A percentile compares a stretch with the other conserved stretches of the same genome.
These are phyloP conservation scores for Pseudogymnoascus verrucosus DNA, from an alignment of 2,329 filamentous ascomycete species.

Conservation along the genomic window DNA sequence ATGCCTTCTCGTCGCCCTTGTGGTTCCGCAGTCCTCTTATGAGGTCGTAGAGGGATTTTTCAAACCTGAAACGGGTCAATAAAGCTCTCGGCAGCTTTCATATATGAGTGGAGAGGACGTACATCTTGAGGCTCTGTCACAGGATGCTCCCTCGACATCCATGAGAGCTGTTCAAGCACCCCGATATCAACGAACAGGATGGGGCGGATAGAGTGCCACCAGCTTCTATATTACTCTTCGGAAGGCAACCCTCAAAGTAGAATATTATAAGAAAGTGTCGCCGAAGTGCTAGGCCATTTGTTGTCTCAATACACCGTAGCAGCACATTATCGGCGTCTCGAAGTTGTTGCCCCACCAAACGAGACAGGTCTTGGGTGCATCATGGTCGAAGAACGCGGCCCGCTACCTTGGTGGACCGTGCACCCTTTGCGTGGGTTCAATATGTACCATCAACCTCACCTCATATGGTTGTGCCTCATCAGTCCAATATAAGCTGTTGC, in stretches of 20 bases:
- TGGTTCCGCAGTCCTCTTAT: conserved; percentile 92
- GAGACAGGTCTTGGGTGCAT: conserved; percentile 4
- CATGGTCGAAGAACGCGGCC: conserved; percentile 3
- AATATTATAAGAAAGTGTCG: background rate
- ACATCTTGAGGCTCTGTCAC: conserved; percentile 7
- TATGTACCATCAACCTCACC: conserved; percentile 1
- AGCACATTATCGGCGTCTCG: background rate
- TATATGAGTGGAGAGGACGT: background rate
- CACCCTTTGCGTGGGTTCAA: background rate
- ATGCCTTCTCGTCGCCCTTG: conserved; percentile 90
- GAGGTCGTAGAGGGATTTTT: conserved; percentile 98
- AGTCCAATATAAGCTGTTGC: background rate
- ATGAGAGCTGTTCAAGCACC: background rate
- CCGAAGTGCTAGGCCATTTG: background rate
- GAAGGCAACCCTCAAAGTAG: background rate
- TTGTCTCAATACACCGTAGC: background rate
- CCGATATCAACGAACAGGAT: background rate
- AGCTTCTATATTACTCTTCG: background rate
- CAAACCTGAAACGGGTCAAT: conserved; percentile 60
- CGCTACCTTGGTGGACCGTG: conserved; percentile 7
- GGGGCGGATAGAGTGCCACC: background rate
- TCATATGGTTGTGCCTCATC: background rate
- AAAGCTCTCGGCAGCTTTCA: conserved; percentile 2
- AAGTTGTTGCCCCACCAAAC: conserved; percentile 6
- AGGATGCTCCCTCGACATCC: background rate